Percentiles rank a stretch among this genome's conserved stretches.
Evolutionary conservation across 202 grass and related monocot species (phyloP).

Genomic region (Carex arenaria): DNA sequence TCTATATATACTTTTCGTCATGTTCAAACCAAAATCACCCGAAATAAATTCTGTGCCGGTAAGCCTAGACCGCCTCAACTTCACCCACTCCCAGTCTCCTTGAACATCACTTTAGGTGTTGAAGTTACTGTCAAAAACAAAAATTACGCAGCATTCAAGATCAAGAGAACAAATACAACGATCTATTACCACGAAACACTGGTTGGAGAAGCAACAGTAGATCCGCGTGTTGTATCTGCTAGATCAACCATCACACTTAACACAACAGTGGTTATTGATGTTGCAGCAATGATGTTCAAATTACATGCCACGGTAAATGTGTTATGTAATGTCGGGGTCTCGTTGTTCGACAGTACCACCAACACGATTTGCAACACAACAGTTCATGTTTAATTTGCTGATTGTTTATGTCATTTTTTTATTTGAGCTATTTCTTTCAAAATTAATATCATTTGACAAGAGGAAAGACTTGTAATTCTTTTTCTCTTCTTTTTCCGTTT

Average conservation of each 20-base stretch:
- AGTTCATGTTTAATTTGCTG: conserved; percentile 19
- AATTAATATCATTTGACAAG: background rate
- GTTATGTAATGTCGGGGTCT: conserved; percentile 29
- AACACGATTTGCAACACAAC: conserved; percentile 33
- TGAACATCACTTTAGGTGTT: conserved; percentile 30
- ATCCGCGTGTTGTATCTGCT: conserved; percentile 20
- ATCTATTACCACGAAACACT: conserved; percentile 51
- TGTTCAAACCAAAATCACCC: conserved; percentile 51
- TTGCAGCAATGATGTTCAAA: conserved; percentile 29
- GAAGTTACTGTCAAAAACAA: conserved; percentile 53
- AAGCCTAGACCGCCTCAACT: conserved; percentile 23
- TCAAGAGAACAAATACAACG: conserved; percentile 17
- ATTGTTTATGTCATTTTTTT: background rate
- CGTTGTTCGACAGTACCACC: conserved; percentile 30
- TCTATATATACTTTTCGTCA: conserved; percentile 46
- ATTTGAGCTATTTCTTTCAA: background rate
- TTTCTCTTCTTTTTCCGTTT: background rate
- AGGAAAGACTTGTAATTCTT: background rate
- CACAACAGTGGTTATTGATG: conserved; percentile 16
- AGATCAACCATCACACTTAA: conserved; percentile 5
- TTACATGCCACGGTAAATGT: conserved; percentile 36
- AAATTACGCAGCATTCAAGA: conserved; percentile 42
- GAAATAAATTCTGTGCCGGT: conserved; percentile 34
- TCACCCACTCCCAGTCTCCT: conserved; percentile 20
- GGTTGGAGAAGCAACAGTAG: conserved; percentile 42